phyloP scores from a whole-genome alignment of 768 basidiomycete genomes.

The Baorangia bicolor region DNA sequence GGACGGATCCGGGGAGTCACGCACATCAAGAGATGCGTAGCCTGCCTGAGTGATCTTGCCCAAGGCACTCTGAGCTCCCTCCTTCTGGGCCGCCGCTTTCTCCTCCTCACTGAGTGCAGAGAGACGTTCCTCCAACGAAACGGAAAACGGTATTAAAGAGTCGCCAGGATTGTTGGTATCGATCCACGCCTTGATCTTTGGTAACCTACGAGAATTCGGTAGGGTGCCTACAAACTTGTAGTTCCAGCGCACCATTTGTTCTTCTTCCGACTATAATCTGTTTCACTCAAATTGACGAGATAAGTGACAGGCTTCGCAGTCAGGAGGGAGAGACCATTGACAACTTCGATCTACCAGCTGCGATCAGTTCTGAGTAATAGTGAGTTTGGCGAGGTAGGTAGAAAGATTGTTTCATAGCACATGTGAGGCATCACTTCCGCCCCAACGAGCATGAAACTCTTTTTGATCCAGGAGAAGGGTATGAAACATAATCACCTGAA shows the following conservation, averaged over 20 bases:
- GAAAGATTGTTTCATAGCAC: conserved; percentile 25
- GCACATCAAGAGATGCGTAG: conserved; percentile 80
- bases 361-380: conserved; percentile 10
- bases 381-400: neutral
- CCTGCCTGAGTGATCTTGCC: conserved; percentile 96
- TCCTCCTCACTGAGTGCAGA: conserved; percentile 60
- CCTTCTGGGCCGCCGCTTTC: conserved; percentile 75
- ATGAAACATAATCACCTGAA: conserved; percentile 22
- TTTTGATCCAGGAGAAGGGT: conserved; percentile 45
- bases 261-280: conserved; percentile 95
- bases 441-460: conserved; percentile 73
- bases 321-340: conserved; percentile 85
- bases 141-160: conserved; percentile 94
- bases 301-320: conserved; percentile 98
- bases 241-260: conserved; percentile 79
- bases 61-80: conserved; percentile 72
- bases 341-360: conserved; percentile 71
- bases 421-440: conserved; percentile 77
- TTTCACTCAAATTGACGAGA: conserved; percentile 94
- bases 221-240: neutral
- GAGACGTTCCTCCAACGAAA: conserved; percentile 91
- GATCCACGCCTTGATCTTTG: conserved; percentile 98
- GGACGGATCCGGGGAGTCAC: conserved; percentile 22
- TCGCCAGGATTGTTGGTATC: conserved; percentile 96
- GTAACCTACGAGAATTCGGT: conserved; percentile 52